A percentile compares a stretch with the other conserved stretches of the same genome.
Conservation (phyloP, 768 basidiomycete genomes). For the Serendipita vermifera region DNA sequence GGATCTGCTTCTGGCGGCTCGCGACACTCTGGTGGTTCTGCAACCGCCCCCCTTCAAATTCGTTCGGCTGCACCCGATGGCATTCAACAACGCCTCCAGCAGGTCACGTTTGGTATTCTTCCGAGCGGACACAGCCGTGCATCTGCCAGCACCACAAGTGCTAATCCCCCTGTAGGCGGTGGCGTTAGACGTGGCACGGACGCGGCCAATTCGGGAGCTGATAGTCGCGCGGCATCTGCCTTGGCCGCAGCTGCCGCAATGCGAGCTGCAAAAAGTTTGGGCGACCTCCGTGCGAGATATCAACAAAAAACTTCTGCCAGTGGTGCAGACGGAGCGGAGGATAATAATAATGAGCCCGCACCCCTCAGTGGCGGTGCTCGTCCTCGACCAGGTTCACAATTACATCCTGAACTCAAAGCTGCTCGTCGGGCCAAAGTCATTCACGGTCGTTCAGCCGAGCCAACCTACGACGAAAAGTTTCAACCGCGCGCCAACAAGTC, state of each 20-base stretch:
- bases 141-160: too few relatives aligned
- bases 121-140: too few relatives aligned
- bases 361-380: too few relatives aligned
- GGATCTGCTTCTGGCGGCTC: background rate
- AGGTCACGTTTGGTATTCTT: too few relatives aligned
- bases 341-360: background rate
- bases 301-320: too few relatives aligned
- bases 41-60: background rate
- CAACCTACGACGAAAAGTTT: background rate
- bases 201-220: too few relatives aligned
- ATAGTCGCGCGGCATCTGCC: background rate
- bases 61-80: background rate
- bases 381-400: too few relatives aligned
- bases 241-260: background rate
- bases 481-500: background rate
- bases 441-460: background rate
- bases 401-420: background rate
- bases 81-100: background rate
- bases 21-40: background rate
- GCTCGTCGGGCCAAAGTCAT: background rate
- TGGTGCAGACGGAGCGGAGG: background rate
- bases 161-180: too few relatives aligned
- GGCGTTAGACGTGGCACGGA: too few relatives aligned
- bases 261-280: slow-evolving; percentile 3
- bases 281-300: background rate